Evolutionary conservation across 1,284 basidiomycete genomes (phyloP).

Genomic region (Bondarzewia mesenterica): DNA sequence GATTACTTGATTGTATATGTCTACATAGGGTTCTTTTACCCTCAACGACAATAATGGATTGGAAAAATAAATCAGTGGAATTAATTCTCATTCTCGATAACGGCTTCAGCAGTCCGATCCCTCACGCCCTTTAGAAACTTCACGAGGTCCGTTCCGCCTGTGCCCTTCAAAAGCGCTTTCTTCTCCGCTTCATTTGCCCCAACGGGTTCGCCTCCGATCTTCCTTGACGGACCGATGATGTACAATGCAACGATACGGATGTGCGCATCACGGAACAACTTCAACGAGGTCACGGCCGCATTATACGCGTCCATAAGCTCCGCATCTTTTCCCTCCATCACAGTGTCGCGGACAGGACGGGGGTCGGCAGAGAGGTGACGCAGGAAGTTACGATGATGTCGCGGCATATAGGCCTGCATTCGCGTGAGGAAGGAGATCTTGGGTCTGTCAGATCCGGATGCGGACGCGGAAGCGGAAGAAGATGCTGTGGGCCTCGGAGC

Average conservation of each 20-base stretch:
- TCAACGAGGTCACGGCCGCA: constrained; percentile 62
- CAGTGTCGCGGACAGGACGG: constrained; percentile 48
- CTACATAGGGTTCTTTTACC: too few species aligned
- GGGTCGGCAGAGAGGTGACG: constrained; percentile 65
- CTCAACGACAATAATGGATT: neutral
- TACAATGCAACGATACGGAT: constrained; percentile 83
- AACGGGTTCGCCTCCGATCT: constrained; percentile 14
- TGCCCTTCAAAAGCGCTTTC: constrained; percentile 50
- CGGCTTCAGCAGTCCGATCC: constrained; percentile 57
- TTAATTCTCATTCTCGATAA: constrained; percentile 2
- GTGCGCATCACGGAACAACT: constrained; percentile 80
- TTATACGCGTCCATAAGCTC: constrained; percentile 64
- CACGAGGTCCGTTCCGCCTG: constrained; percentile 81
- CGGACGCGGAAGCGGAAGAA: constrained; percentile 4
- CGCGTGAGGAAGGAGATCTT: constrained; percentile 56
- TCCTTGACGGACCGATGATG: constrained; percentile 65
- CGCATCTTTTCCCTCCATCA: constrained; percentile 20
- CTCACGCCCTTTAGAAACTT: constrained; percentile 76
- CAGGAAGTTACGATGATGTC: constrained; percentile 84
- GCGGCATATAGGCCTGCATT: constrained; percentile 89
- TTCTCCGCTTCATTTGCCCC: constrained; percentile 15
- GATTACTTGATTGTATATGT: too few species aligned
- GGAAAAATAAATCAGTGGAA: neutral
- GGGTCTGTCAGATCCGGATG: constrained; percentile 15
- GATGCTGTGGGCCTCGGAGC: constrained; percentile 16